Evolutionary conservation across 2,329 filamentous ascomycete species (phyloP).

Genomic region (Trichocomaceae sp.): DNA sequence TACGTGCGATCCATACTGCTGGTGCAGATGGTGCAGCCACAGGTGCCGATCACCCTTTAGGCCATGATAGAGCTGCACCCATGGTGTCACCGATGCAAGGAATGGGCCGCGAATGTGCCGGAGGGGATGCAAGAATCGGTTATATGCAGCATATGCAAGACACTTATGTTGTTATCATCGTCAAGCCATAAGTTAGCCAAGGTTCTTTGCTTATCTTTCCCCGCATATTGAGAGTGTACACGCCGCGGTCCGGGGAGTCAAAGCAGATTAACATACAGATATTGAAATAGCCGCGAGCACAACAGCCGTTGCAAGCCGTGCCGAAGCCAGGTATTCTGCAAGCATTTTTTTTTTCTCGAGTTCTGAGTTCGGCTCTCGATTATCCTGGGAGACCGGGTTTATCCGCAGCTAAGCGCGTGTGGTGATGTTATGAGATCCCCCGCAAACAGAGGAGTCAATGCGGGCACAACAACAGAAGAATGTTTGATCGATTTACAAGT

Average conservation of each 20-base stretch:
- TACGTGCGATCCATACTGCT: conserved; percentile 62
- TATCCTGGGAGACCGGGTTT: not conserved
- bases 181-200: not conserved
- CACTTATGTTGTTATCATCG: conserved; percentile 14
- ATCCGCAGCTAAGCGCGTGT: conserved; percentile 6
- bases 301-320: conserved; percentile 7
- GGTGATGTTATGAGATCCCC: not conserved
- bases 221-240: not conserved
- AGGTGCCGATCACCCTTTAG: conserved; percentile 69
- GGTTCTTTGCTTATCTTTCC: not conserved
- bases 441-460: not conserved
- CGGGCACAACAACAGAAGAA: not conserved
- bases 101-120: conserved; percentile 27
- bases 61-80: conserved; percentile 64
- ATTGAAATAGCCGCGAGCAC: not conserved
- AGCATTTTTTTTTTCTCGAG: too few species aligned
- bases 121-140: conserved; percentile 32
- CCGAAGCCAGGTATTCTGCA: conserved; percentile 4
- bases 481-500: not conserved
- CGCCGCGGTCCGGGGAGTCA: not conserved
- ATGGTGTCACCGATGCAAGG: conserved; percentile 31
- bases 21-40: conserved; percentile 63
- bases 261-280: conserved; percentile 3
- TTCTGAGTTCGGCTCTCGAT: not conserved
- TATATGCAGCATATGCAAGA: conserved; percentile 27